A percentile compares a stretch with the other conserved stretches of the same genome.
phyloP scores from a whole-genome alignment of 1,284 basidiomycete genomes.

The Neonothopanus nambi region DNA sequence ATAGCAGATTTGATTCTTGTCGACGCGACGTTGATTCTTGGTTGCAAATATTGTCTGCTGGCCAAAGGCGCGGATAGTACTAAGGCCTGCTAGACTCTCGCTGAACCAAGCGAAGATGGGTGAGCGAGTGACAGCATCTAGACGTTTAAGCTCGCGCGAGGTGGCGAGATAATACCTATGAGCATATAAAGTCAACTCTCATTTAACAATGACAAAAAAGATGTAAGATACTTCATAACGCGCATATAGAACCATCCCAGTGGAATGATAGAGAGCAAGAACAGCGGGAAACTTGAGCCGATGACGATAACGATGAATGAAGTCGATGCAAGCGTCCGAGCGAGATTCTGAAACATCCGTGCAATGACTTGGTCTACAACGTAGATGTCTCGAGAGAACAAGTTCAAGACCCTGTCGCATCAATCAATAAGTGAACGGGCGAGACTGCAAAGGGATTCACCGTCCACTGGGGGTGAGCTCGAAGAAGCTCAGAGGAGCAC shows the following conservation, averaged over 20 bases:
- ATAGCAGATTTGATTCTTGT: slow-evolving; percentile 84
- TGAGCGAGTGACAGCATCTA: slow-evolving; percentile 88
- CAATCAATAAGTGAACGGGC: background rate
- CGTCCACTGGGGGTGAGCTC: slow-evolving; percentile 81
- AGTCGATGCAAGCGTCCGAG: slow-evolving; percentile 61
- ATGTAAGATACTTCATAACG: slow-evolving; percentile 71
- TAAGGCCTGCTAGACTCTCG: slow-evolving; percentile 82
- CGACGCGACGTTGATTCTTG: slow-evolving; percentile 78
- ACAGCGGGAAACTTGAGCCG: slow-evolving; percentile 78
- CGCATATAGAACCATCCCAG: slow-evolving; percentile 74
- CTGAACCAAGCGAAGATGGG: slow-evolving; percentile 92
- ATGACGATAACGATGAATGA: slow-evolving; percentile 82
- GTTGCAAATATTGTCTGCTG: slow-evolving; percentile 76
- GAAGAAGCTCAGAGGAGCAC: slow-evolving; percentile 85
- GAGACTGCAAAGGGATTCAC: slow-evolving; percentile 34
- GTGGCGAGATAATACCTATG: slow-evolving; percentile 87
- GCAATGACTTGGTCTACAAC: slow-evolving; percentile 86
- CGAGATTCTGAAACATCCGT: slow-evolving; percentile 70
- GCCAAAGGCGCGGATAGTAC: slow-evolving; percentile 83
- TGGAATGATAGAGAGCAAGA: slow-evolving; percentile 77
- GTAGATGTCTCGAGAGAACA: slow-evolving; percentile 93
- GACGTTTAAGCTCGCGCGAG: slow-evolving; percentile 88
- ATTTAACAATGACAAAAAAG: slow-evolving; percentile 9
- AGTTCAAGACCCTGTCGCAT: slow-evolving; percentile 66
- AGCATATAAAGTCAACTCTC: background rate